Evolutionary conservation across 139 green algal species (phyloP), one percentile per base, ranked within the genome.

Genomic region (Tetraselmis chui): DNA sequence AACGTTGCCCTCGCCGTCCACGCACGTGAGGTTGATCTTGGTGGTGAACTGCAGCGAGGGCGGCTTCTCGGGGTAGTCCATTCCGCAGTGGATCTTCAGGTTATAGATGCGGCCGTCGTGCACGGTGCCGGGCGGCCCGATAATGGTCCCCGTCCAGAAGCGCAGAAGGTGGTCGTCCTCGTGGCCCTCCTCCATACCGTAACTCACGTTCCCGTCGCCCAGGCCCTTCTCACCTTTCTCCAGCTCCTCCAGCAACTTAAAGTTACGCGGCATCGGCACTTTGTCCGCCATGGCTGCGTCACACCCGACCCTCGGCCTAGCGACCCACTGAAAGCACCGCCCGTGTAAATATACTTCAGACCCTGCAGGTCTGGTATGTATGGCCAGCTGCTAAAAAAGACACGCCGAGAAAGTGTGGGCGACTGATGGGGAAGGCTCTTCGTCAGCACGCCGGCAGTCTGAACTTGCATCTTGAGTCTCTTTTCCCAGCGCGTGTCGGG

Each of bases 141-240:
- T 97, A 80, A 99, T 98, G 5, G 97, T 98, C 26, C 97, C 96
- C 2, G 91, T 98, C 97, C 97, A 99, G 88, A 92, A 91, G 28
- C 89, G 87, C 95, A 99, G 98, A 2, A 95, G 81, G 77, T 97
- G 88, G 79, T 96, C 90, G 76, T 98, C 95, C 24, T 94, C 91
- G 29, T 82, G 75, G 18, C 24, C n/a, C 80, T 97, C 94, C 30
- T 97, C 94, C 93, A 99, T 95, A 29, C 96, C 96, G 90, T 99
- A 99, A 32, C 85, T 94, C 18, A 99, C 97, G 0, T 92, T 96
- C 30, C 97, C 96, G 87, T 99, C 96, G 2, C 96, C 96, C 78
- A 98, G 93, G 58, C 96, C 96, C 82, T 94, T 94, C 85, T 93
- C 89, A 1, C 90, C 90, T 81, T 96, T 97, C 84, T 98, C 96